phyloP scores from a whole-genome alignment of 805 yeast genomes.

The Lipomyces yamanashiensis region DNA sequence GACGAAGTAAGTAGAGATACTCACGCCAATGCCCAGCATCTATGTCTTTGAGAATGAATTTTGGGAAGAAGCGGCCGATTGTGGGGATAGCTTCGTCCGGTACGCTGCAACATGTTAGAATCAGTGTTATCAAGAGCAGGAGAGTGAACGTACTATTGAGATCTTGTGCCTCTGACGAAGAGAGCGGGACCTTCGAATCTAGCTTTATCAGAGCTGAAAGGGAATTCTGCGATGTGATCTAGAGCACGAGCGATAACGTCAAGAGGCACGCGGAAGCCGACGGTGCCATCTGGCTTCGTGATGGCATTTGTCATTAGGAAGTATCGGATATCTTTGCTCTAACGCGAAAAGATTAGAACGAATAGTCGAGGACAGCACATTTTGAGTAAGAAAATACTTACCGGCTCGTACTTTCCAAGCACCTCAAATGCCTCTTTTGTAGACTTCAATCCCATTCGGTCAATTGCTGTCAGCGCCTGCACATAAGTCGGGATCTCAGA shows the following conservation, averaged over 20 bases:
- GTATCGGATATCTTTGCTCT: conserved; percentile 64
- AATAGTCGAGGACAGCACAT: not conserved
- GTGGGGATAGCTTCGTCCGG: conserved; percentile 79
- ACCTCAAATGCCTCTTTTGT: conserved; percentile 70
- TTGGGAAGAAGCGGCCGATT: conserved; percentile 79
- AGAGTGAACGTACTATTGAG: conserved; percentile 53
- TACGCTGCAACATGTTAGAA: conserved; percentile 48
- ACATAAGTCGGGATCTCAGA: conserved; percentile 71
- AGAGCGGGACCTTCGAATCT: conserved; percentile 74
- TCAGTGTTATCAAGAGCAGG: not conserved
- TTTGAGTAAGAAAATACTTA: not conserved
- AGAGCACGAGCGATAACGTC: conserved; percentile 68
- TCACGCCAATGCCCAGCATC: conserved; percentile 85
- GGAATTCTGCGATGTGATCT: conserved; percentile 76
- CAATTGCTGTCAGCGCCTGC: conserved; percentile 63
- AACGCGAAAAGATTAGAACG: not conserved
- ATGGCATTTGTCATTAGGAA: conserved; percentile 74
- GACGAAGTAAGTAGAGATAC: conserved; percentile 17
- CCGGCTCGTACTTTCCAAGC: conserved; percentile 62
- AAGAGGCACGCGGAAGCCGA: conserved; percentile 68
- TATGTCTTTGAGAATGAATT: conserved; percentile 71
- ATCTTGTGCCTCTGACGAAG: conserved; percentile 77
- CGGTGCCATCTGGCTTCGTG: conserved; percentile 49
- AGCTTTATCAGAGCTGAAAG: conserved; percentile 58
- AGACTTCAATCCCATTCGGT: conserved; percentile 51